Evolutionary conservation across 768 basidiomycete genomes (phyloP).

Genomic region (Suillus occidentalis): DNA sequence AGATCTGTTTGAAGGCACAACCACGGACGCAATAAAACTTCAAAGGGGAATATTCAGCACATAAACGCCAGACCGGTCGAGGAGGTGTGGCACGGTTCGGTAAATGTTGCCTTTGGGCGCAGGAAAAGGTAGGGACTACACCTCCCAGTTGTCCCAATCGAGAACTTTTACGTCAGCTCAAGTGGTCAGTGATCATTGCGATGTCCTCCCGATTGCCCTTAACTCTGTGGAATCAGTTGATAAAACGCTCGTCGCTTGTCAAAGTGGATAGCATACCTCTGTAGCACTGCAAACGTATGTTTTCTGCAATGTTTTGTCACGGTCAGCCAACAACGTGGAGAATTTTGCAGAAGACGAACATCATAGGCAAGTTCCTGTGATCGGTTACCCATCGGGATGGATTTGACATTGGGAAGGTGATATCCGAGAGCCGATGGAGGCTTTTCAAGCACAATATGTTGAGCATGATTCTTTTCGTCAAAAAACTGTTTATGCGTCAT

Average conservation of each 20-base stretch:
- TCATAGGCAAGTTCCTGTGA: slow-evolving; percentile 22
- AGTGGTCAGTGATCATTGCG: too few relatives aligned
- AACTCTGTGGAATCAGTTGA: too few relatives aligned
- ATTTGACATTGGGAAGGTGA: slow-evolving; percentile 42
- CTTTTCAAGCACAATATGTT: slow-evolving; percentile 49
- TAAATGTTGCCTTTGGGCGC: too few relatives aligned
- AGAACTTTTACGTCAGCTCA: too few relatives aligned
- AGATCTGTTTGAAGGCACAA: too few relatives aligned
- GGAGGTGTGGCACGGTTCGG: too few relatives aligned
- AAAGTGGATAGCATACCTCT: slow-evolving; percentile 42
- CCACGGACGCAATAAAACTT: too few relatives aligned
- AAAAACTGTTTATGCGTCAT: slow-evolving; percentile 28
- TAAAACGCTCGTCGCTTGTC: background rate
- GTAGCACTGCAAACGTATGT: slow-evolving; percentile 55
- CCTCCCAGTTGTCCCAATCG: too few relatives aligned
- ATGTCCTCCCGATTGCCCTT: too few relatives aligned
- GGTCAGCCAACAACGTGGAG: slow-evolving; percentile 14
- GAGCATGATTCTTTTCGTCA: slow-evolving; percentile 48
- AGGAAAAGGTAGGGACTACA: too few relatives aligned
- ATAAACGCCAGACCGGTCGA: too few relatives aligned
- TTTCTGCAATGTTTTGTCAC: slow-evolving; percentile 21
- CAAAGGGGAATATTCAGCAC: too few relatives aligned
- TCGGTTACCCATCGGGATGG: slow-evolving; percentile 43
- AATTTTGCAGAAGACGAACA: slow-evolving; percentile 27
- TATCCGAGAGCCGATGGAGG: slow-evolving; percentile 43